These are phyloP conservation scores for Fusarium heterosporum DNA, from an alignment of 2,329 filamentous ascomycete genomes.

Conservation along the genomic window DNA sequence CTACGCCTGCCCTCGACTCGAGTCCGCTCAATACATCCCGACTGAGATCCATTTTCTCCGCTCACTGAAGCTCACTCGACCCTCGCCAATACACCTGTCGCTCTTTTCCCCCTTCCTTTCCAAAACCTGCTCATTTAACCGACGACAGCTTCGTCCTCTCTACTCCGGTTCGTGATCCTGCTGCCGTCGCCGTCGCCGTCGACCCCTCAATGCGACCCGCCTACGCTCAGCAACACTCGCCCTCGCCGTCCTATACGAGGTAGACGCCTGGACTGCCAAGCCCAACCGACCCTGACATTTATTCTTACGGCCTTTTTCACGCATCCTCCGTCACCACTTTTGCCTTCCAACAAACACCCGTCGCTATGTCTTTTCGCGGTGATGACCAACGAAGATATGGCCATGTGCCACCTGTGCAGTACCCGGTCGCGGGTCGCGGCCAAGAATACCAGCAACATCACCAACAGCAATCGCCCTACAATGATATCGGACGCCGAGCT, in stretches of 20 bases:
- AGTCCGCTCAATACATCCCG: constrained; percentile 38
- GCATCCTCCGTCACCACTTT: constrained; percentile 17
- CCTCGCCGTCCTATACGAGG: constrained; percentile 44
- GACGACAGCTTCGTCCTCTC: constrained; percentile 20
- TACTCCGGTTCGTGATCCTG: constrained; percentile 5
- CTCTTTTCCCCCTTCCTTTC: constrained; percentile 19
- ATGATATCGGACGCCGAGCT: constrained; percentile 62
- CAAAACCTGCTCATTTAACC: constrained; percentile 1
- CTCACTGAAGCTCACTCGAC: constrained; percentile 30
- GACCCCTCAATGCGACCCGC: constrained; percentile 47
- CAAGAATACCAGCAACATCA: constrained; percentile 50
- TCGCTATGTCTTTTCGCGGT: constrained; percentile 71
- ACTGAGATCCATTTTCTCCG: constrained; percentile 42
- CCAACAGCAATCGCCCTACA: constrained; percentile 50
- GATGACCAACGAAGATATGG: constrained; percentile 73
- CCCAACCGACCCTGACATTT: constrained; percentile 38
- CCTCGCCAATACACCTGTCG: constrained; percentile 23
- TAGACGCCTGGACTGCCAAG: constrained; percentile 44
- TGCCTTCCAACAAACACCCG: constrained; percentile 9
- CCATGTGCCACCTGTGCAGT: constrained; percentile 74
- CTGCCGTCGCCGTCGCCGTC: constrained; percentile 3
- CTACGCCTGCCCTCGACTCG: constrained; percentile 44
- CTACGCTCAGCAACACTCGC: constrained; percentile 37
- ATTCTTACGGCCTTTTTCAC: constrained; percentile 27
- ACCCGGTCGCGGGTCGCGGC: constrained; percentile 61